These are phyloP conservation scores for Dioscorea cayenensis DNA, from an alignment of 116 monocot species.

Conservation along the genomic window DNA sequence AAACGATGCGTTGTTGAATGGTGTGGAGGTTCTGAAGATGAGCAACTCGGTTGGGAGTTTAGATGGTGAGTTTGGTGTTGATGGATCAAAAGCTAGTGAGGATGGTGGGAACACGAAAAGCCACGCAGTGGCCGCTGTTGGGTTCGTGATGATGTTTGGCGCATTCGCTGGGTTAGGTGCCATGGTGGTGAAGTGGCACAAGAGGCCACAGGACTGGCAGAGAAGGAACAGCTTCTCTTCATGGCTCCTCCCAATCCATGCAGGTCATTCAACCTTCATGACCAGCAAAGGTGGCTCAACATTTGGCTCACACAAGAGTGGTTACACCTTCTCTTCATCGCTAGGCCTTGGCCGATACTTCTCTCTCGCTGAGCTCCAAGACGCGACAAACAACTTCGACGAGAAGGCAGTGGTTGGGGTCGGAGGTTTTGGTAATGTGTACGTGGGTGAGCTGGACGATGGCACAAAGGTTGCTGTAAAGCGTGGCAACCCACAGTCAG, in stretches of 20 bases:
- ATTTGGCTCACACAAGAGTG: constrained; percentile 45
- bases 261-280: constrained; percentile 62
- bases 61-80: constrained; percentile 74
- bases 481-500: constrained; percentile 75
- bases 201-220: constrained; percentile 80
- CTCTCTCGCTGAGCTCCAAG: constrained; percentile 59
- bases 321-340: constrained; percentile 52
- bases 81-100: constrained; percentile 29
- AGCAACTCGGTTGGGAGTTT: constrained; percentile 79
- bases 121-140: constrained; percentile 40
- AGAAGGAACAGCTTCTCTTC: constrained; percentile 86
- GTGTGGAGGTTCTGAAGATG: constrained; percentile 76
- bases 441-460: constrained; percentile 73
- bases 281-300: constrained; percentile 35
- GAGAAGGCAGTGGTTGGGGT: constrained; percentile 64
- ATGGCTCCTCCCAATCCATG: constrained; percentile 87
- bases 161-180: constrained; percentile 77
- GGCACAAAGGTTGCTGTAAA: constrained; percentile 90
- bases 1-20: constrained; percentile 58
- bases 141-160: constrained; percentile 70
- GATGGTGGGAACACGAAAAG: constrained; percentile 1
- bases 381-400: constrained; percentile 69
- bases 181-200: constrained; percentile 68
- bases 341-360: constrained; percentile 62
- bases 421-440: constrained; percentile 92